A percentile compares a stretch with the other conserved stretches of the same genome.
Conservation (phyloP, 148 eudicot genomes). For the Arbutus unedo region DNA sequence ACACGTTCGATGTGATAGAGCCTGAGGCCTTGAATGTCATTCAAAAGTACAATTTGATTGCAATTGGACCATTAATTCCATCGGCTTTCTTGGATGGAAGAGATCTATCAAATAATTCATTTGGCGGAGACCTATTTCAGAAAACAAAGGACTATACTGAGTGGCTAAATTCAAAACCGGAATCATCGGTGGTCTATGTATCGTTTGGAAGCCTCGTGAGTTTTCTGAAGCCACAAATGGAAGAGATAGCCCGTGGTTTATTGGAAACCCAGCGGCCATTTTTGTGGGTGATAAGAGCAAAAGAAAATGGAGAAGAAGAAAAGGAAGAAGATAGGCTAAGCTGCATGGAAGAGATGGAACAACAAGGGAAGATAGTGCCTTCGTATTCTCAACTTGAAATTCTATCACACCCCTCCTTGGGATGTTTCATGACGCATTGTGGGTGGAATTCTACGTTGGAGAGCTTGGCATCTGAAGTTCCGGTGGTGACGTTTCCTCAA, state of each 20-base stretch:
- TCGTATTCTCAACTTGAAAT: conserved; percentile 31
- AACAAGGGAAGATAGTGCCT: conserved; percentile 29
- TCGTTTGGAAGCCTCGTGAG: background rate
- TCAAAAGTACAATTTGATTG: conserved; percentile 14
- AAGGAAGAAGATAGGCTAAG: conserved; percentile 23
- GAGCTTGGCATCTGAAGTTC: conserved; percentile 45
- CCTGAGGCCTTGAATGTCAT: conserved; percentile 12
- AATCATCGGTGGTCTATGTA: background rate
- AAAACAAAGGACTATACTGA: conserved; percentile 24
- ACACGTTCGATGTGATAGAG: conserved; percentile 39
- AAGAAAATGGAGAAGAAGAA: background rate
- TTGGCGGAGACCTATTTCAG: conserved; percentile 23
- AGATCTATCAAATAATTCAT: conserved; percentile 17
- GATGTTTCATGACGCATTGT: conserved; percentile 42
- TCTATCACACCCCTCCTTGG: conserved; percentile 35
- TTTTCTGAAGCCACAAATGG: background rate
- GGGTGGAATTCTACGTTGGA: conserved; percentile 72
- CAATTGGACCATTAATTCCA: conserved; percentile 42
- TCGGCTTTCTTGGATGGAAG: conserved; percentile 14
- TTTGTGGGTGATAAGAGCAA: conserved; percentile 45
- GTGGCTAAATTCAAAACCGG: conserved; percentile 38
- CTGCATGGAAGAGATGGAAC: conserved; percentile 39
- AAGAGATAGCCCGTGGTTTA: conserved; percentile 1
- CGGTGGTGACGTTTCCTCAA: conserved; percentile 50
- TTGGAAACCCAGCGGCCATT: conserved; percentile 17